Percentiles rank a stretch among this genome's conserved stretches.
These are phyloP conservation scores for Collybiopsis luxurians DNA, from an alignment of 768 basidiomycete species.

Conservation along the genomic window DNA sequence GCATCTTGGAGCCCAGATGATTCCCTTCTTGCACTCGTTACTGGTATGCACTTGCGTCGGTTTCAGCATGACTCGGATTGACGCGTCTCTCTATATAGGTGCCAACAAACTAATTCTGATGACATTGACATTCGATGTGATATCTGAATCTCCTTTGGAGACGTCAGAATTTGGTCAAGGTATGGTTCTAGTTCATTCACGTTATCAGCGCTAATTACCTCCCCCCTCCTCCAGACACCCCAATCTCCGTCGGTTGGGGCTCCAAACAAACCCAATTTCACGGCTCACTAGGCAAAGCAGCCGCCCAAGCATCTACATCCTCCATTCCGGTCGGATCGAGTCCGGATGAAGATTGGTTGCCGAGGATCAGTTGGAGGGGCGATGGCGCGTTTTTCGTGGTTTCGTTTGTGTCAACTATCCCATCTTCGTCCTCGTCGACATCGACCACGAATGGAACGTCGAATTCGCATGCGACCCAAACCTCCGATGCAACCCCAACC, in stretches of 20 bases:
- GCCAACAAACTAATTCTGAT: constrained; percentile 76
- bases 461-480: too few relatives aligned
- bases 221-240: constrained; percentile 53
- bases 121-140: constrained; percentile 85
- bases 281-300: constrained; percentile 87
- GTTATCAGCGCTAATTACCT: constrained; percentile 1
- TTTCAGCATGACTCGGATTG: too few relatives aligned
- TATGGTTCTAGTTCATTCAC: constrained; percentile 22
- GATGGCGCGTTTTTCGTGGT: constrained; percentile 89
- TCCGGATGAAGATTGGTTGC: constrained; percentile 67
- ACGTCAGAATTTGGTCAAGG: constrained; percentile 85
- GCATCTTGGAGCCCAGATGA: constrained; percentile 94
- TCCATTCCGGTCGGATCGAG: constrained; percentile 44
- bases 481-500: too few relatives aligned
- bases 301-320: constrained; percentile 53
- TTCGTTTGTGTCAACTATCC: constrained; percentile 56
- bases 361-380: constrained; percentile 90
- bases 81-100: too few relatives aligned
- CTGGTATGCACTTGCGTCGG: constrained; percentile 63
- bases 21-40: constrained; percentile 76
- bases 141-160: constrained; percentile 75
- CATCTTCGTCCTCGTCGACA: neutral
- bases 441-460: too few relatives aligned
- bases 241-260: constrained; percentile 98
- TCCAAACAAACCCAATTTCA: constrained; percentile 97